phyloP scores from a whole-genome alignment of 2,329 filamentous ascomycete species.

The Diaporthe nobilis region DNA sequence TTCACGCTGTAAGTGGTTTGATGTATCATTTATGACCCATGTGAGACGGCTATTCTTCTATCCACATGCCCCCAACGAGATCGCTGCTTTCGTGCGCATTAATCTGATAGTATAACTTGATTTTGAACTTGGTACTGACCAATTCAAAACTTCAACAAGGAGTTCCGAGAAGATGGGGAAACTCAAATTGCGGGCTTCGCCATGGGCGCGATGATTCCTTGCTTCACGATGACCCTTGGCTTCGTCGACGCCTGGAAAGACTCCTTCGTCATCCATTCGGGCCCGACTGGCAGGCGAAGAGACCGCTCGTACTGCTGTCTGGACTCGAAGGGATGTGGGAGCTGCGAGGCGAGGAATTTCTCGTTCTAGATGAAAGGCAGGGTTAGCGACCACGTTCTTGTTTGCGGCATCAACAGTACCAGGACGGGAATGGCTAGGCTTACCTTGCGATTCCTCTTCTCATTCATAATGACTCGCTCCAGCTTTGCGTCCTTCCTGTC shows the following conservation, averaged over 20 bases:
- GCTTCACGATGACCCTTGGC: constrained; percentile 90
- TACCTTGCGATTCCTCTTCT: constrained; percentile 91
- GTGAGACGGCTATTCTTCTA: background rate
- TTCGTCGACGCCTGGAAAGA: constrained; percentile 91
- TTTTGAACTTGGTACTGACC: no score
- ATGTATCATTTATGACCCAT: no score
- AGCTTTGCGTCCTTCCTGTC: constrained; percentile 87
- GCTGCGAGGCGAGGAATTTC: constrained; percentile 85
- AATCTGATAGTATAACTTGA: background rate
- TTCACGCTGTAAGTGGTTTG: background rate
- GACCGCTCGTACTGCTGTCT: constrained; percentile 91
- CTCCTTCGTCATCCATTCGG: constrained; percentile 97
- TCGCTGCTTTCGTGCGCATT: background rate
- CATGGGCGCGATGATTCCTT: constrained; percentile 91
- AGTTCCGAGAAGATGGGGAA: background rate
- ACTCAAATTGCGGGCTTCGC: constrained; percentile 74
- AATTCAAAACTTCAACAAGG: background rate
- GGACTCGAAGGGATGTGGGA: constrained; percentile 93
- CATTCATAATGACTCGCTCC: constrained; percentile 89
- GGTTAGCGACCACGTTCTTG: constrained; percentile 42
- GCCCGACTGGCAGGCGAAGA: constrained; percentile 87
- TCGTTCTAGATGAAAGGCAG: constrained; percentile 71
- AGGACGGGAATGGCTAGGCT: constrained; percentile 43
- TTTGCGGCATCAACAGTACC: background rate
- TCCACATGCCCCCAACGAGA: background rate